phyloP scores from a whole-genome alignment of 2,329 filamentous ascomycete species.

The Sporothrix brunneoviolacea region DNA sequence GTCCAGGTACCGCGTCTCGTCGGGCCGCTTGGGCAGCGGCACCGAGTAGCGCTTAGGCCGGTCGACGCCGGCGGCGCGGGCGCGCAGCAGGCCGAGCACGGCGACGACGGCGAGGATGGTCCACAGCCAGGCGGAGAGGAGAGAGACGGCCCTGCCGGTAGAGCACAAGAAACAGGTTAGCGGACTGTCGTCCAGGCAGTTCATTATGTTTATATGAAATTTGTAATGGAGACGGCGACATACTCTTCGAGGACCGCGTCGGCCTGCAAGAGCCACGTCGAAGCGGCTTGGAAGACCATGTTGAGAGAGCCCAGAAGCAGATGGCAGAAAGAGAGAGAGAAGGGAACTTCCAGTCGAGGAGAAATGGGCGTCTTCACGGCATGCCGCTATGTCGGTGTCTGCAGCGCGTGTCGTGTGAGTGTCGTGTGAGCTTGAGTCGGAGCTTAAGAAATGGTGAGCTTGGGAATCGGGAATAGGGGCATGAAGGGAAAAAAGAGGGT shows the following conservation, averaged over 20 bases:
- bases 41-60: conserved; percentile 53
- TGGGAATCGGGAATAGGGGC: conserved; percentile 7
- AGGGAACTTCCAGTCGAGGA: too few relatives aligned
- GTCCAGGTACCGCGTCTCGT: conserved; percentile 38
- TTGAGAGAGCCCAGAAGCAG: background rate
- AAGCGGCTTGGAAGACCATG: conserved; percentile 10
- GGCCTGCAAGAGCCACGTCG: conserved; percentile 8
- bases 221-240: too few relatives aligned
- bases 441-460: background rate
- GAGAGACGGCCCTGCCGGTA: background rate
- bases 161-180: too few relatives aligned
- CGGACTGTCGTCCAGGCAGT: too few relatives aligned
- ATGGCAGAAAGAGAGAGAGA: too few relatives aligned
- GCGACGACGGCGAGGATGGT: conserved; percentile 4
- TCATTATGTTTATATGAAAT: too few relatives aligned
- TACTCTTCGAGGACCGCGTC: conserved; percentile 6
- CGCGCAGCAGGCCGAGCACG: conserved; percentile 19
- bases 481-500: background rate
- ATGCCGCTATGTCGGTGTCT: background rate
- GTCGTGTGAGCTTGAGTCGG: conserved; percentile 8
- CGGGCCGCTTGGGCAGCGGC: conserved; percentile 53
- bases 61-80: conserved; percentile 23
- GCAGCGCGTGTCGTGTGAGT: background rate
- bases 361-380: too few relatives aligned
- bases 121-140: conserved; percentile 12